Conservation (phyloP, 192 early-diverging fungal species). For the Bifiguratus adelaidae region DNA sequence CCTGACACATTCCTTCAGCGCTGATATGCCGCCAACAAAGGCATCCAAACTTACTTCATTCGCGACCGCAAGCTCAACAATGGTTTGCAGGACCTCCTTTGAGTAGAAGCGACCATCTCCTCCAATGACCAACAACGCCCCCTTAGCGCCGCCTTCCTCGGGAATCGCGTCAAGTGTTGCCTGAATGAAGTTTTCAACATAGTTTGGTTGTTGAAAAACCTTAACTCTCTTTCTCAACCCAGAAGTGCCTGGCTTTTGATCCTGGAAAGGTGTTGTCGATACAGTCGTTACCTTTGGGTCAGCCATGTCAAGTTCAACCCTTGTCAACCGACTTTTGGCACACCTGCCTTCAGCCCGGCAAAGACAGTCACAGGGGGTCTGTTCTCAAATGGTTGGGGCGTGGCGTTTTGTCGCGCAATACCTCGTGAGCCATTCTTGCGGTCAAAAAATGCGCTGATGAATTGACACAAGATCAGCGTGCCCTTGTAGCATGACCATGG, state of each 20-base stretch:
- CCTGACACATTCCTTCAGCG: conserved; percentile 20
- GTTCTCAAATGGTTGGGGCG: too few species aligned
- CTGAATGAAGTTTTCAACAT: conserved; percentile 97
- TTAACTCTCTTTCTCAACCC: conserved; percentile 93
- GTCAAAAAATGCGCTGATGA: too few species aligned
- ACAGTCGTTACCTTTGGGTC: too few species aligned
- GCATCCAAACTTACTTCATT: conserved; percentile 45
- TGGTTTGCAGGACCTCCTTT: conserved; percentile 77
- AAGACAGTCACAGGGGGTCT: too few species aligned
- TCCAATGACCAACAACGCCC: conserved; percentile 83
- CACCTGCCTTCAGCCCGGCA: too few species aligned
- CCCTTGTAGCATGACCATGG: too few species aligned
- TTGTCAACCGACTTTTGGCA: too few species aligned
- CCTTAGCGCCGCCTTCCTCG: conserved; percentile 49
- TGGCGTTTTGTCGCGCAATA: too few species aligned
- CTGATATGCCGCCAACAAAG: not conserved
- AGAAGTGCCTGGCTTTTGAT: conserved; percentile 95
- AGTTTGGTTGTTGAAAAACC: conserved; percentile 89
- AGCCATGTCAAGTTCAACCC: too few species aligned
- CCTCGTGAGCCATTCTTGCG: too few species aligned
- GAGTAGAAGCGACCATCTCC: conserved; percentile 93
- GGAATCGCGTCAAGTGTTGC: conserved; percentile 80
- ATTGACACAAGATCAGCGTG: too few species aligned
- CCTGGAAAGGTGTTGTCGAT: conserved; percentile 67
- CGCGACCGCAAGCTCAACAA: conserved; percentile 77